Evolutionary conservation across 257 asterid species (phyloP), one percentile per base, ranked within the genome.

Genomic region (Thymus mandschuricus): DNA sequence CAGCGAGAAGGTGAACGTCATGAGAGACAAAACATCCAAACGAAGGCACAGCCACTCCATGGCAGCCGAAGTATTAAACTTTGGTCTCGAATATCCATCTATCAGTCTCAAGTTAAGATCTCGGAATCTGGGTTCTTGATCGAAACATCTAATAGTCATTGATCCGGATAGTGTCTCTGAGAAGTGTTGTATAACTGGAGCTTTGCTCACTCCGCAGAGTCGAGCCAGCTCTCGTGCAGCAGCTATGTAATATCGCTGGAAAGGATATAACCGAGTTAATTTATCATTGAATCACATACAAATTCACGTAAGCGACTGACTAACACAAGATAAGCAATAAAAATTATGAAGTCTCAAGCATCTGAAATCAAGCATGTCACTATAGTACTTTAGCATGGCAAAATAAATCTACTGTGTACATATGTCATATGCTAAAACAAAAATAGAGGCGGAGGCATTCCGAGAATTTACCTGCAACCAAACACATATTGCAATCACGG

Each of bases 1-100:
- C 80, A 93, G 78, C 0, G 92, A 80, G 57, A 83, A 87, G 49
- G 86, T 80, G 65, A 93, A 93, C 8, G 96, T 87, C 51, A 91
- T 10, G 43, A 88, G 88, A 31, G 96, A 91, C 72, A 91, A 73
- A 64, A 86, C 50, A 78, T 91, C 94, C 82, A 93, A 79, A 51
- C 97, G 96, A 64, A 91, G 75, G 85, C 94, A 89, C 11, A 93
- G 86, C 98, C 98, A 91, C 81, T 93, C 96, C 97, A 87, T 91
- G 10, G 97, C 97, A 51, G 80, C 92, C 61, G 92, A 64, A 12
- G 71, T 76, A 70, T 93, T 87, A 73, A 93, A 91, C 81, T 84
- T 87, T 6, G 97, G 96, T 10, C 96, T 76, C 1, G 96, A 89
- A 80, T 93, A 91, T 76, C 75, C 89, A 76, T 94, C 98, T 29